These are phyloP conservation scores for Tuber magnatum DNA, from an alignment of 495 filamentous ascomycete genomes.

Conservation along the genomic window DNA sequence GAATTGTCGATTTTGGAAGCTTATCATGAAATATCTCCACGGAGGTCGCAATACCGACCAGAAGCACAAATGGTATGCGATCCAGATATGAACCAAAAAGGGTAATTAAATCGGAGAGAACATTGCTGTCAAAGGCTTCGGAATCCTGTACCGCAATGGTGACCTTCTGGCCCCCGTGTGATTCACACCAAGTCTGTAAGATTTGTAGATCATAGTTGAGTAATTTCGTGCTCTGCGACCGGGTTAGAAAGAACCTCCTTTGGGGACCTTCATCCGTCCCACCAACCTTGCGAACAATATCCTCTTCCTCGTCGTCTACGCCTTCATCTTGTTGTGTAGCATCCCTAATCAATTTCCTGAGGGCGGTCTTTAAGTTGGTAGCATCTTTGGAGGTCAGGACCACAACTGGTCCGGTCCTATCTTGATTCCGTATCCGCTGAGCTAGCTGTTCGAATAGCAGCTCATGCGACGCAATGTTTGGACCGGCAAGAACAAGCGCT, in stretches of 20 bases:
- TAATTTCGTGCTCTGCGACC: conserved; percentile 47
- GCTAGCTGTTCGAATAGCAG: conserved; percentile 64
- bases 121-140: conserved; percentile 77
- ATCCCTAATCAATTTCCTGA: conserved; percentile 77
- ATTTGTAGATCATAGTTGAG: conserved; percentile 88
- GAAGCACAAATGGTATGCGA: conserved; percentile 78
- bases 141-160: conserved; percentile 80
- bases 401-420: conserved; percentile 53
- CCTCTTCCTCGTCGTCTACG: conserved; percentile 49
- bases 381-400: conserved; percentile 68
- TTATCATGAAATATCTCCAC: conserved; percentile 81
- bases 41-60: conserved; percentile 87
- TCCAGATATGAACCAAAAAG: conserved; percentile 78
- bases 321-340: conserved; percentile 52
- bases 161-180: conserved; percentile 57
- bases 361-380: conserved; percentile 68
- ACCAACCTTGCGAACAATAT: conserved; percentile 44
- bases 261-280: conserved; percentile 43
- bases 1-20: conserved; percentile 65
- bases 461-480: conserved; percentile 73
- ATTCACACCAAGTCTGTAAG: conserved; percentile 52
- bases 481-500: conserved; percentile 73
- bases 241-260: not conserved
- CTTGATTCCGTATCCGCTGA: conserved; percentile 47
- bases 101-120: conserved; percentile 70